Evolutionary conservation across 2,329 filamentous ascomycete species (phyloP), one percentile per base, ranked within the genome.

Genomic region (Ophiostoma novo-ulmi): DNA sequence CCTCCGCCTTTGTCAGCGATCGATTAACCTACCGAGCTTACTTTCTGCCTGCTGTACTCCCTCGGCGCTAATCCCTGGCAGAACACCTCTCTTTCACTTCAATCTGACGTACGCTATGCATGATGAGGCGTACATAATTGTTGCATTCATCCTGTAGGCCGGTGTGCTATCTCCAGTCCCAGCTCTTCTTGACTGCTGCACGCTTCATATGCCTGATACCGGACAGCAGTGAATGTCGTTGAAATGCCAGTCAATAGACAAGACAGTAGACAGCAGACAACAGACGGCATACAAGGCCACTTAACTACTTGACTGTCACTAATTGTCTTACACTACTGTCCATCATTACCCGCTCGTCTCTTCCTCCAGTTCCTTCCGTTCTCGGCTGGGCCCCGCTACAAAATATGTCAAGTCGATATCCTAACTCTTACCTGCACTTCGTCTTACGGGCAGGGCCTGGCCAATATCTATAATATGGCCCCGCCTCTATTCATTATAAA

Each of bases 331-430:
- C 35, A 39, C 63, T 31, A n/a, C 70, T 70, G 70, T 55, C 70
- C 72, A 72, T 72, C 71, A 67, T 70, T 72, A 71, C 72, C 71
- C 70, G 71, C 48, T 71, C 71, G 71, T 69, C 63, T 65, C 70
- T 70, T 69, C 67, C 71, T 66, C 35, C 31, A 67, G 36, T 70
- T 71, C 72, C 69, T 71, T 72, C 73, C 73, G 73, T 71, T 68
- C 71, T 73, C 71, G 73, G 71, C 69, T 72, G 73, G 70, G 70
- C 48, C 69, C 71, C 70, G 71, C 71, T 69, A 66, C 39, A 26
- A 22, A n/a, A 55, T 1, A 26, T 58, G 52, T 17, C 44, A 48
- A 48, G 17, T 11, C 44, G n/a, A 61, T 35, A 13, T 35, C 61
- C 7, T 26, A 58, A 6, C 11, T 44, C 39, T 44, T 58, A 58